Percentiles rank a stretch among this genome's conserved stretches.
phyloP scores from a whole-genome alignment of 495 filamentous ascomycete genomes.

The Annulohypoxylon moriforme region DNA sequence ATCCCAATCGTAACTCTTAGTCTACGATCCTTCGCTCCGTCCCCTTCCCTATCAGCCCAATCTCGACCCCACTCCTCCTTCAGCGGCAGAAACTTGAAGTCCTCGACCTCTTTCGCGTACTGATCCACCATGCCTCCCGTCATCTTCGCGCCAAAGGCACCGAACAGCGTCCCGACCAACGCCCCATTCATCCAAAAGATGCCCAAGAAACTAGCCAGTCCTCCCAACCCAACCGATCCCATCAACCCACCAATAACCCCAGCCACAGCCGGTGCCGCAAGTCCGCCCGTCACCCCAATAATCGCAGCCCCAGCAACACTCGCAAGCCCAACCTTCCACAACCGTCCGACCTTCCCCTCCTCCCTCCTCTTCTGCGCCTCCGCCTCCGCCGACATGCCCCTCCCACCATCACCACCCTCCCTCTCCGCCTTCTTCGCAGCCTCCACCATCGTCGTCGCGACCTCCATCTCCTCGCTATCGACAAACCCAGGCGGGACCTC shows the following conservation, averaged over 20 bases:
- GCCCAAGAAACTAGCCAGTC: conserved; percentile 84
- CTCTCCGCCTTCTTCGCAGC: conserved; percentile 53
- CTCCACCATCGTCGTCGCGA: conserved; percentile 77
- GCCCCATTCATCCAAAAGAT: conserved; percentile 83
- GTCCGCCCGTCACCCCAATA: conserved; percentile 87
- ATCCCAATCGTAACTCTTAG: conserved; percentile 85
- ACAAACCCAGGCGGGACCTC: conserved; percentile 68
- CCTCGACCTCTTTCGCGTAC: conserved; percentile 85
- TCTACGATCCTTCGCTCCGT: conserved; percentile 57
- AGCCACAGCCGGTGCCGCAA: conserved; percentile 87
- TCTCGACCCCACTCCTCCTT: conserved; percentile 57
- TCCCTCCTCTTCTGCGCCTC: conserved; percentile 75
- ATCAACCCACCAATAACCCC: conserved; percentile 89
- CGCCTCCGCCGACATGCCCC: conserved; percentile 71
- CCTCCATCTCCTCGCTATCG: conserved; percentile 73
- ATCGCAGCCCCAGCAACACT: conserved; percentile 87
- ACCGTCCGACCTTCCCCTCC: conserved; percentile 68
- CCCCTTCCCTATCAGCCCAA: conserved; percentile 47
- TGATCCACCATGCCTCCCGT: conserved; percentile 84
- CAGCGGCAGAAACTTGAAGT: conserved; percentile 87
- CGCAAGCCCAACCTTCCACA: conserved; percentile 90
- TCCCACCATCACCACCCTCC: conserved; percentile 50
- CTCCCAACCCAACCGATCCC: conserved; percentile 85
- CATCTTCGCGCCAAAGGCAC: conserved; percentile 89
- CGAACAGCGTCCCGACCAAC: conserved; percentile 86